These are phyloP conservation scores for Turritis glabra DNA, from an alignment of 345 rosid species.

Conservation along the genomic window DNA sequence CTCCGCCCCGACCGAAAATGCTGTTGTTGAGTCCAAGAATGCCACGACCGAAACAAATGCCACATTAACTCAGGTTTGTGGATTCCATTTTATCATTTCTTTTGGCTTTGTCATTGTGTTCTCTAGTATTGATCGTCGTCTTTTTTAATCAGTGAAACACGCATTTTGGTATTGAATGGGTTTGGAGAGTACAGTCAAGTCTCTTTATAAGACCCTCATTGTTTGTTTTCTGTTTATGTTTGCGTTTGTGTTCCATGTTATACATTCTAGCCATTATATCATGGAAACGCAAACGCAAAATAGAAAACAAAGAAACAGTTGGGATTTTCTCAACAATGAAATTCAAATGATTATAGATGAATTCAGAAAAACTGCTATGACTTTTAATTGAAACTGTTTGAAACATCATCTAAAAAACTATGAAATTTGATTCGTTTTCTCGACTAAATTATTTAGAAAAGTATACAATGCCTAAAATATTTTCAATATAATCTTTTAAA, in stretches of 20 bases:
- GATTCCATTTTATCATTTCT: constrained; percentile 13
- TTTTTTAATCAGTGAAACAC: neutral
- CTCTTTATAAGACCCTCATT: neutral
- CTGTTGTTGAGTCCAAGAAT: constrained; percentile 27
- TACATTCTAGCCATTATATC: neutral
- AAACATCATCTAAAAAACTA: neutral
- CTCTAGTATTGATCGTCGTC: neutral
- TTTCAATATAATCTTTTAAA: neutral
- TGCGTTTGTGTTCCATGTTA: neutral
- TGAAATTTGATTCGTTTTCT: neutral
- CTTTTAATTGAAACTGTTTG: neutral
- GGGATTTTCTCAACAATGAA: neutral
- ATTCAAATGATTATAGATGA: neutral
- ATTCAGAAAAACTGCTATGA: neutral
- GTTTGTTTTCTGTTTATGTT: neutral
- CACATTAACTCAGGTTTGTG: constrained; percentile 26
- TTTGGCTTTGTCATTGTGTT: neutral
- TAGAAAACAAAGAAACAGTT: neutral
- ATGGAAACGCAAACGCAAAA: neutral
- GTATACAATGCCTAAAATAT: neutral
- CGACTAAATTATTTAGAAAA: too few species aligned
- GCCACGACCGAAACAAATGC: constrained; percentile 19
- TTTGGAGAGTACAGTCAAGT: neutral
- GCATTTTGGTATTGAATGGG: neutral
- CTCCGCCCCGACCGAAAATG: constrained; percentile 27